phyloP scores from a whole-genome alignment of 2,329 filamentous ascomycete genomes.

The Huntiella bhutanensis region DNA sequence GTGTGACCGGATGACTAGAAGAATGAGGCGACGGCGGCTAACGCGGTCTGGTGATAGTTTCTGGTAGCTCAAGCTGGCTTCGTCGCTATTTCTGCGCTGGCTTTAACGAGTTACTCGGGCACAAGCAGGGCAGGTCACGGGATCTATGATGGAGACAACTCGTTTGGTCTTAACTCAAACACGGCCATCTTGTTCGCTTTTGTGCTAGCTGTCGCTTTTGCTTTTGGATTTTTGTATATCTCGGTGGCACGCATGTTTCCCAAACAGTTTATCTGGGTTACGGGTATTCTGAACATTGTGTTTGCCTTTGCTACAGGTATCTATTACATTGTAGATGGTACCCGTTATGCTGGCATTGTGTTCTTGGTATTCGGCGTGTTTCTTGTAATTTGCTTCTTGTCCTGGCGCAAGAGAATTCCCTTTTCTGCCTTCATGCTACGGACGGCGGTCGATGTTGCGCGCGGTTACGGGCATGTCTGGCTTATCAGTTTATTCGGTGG shows the following conservation, averaged over 20 bases:
- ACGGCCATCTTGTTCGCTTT: slow-evolving; percentile 75
- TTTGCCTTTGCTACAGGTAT: slow-evolving; percentile 72
- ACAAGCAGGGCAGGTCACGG: slow-evolving; percentile 57
- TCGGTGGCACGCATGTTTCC: slow-evolving; percentile 58
- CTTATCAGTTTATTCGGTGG: slow-evolving; percentile 71
- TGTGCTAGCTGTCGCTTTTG: slow-evolving; percentile 56
- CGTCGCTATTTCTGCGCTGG: slow-evolving; percentile 54
- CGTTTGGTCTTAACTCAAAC: slow-evolving; percentile 56
- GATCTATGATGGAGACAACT: slow-evolving; percentile 51
- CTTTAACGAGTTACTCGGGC: slow-evolving; percentile 60
- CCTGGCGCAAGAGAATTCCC: slow-evolving; percentile 78
- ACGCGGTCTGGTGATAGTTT: slow-evolving; percentile 29
- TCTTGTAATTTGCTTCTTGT: slow-evolving; percentile 64
- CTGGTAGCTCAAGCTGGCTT: slow-evolving; percentile 55
- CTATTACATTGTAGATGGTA: slow-evolving; percentile 60
- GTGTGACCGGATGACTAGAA: background rate
- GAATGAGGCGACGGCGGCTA: background rate
- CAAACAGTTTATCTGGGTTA: slow-evolving; percentile 84
- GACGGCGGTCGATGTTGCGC: slow-evolving; percentile 69
- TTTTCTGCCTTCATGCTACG: slow-evolving; percentile 82
- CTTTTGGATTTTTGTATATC: slow-evolving; percentile 62
- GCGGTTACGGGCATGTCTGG: slow-evolving; percentile 70
- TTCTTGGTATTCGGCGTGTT: slow-evolving; percentile 72
- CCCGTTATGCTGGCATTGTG: slow-evolving; percentile 72
- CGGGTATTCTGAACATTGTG: slow-evolving; percentile 70